These are phyloP conservation scores for Erucastrum elatum DNA, from an alignment of 345 rosid species.

Conservation along the genomic window DNA sequence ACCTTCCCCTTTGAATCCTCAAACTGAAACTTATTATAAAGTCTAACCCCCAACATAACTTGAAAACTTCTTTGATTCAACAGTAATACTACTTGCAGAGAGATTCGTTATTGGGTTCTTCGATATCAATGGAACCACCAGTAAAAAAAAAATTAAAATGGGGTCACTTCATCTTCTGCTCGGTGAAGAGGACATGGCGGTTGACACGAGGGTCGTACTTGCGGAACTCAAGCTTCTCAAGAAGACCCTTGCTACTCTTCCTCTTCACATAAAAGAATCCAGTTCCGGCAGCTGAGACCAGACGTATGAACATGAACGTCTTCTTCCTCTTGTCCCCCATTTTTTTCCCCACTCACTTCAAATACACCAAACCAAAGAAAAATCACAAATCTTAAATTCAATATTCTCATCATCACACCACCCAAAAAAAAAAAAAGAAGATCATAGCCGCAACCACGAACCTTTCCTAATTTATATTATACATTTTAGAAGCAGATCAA, in stretches of 20 bases:
- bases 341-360: slow-evolving; percentile 16
- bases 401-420: neutral
- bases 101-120: neutral
- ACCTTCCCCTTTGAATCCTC: neutral
- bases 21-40: slow-evolving; percentile 12
- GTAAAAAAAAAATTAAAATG: neutral
- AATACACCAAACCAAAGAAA: neutral
- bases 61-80: neutral
- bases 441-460: neutral
- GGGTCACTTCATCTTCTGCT: slow-evolving; percentile 85
- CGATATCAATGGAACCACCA: neutral
- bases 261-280: slow-evolving; percentile 95
- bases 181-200: slow-evolving; percentile 89
- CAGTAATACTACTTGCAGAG: slow-evolving; percentile 1
- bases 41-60: neutral
- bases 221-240: slow-evolving; percentile 91
- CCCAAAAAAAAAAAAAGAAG: neutral
- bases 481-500: neutral
- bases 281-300: slow-evolving; percentile 94
- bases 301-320: slow-evolving; percentile 76
- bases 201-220: slow-evolving; percentile 92
- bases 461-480: neutral
- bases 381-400: slow-evolving; percentile 8
- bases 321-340: slow-evolving; percentile 64
- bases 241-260: slow-evolving; percentile 75